Evolutionary conservation across 163 green algal species (phyloP), one percentile per base, ranked within the genome.

Genomic region (Smithsoniella earleae): DNA sequence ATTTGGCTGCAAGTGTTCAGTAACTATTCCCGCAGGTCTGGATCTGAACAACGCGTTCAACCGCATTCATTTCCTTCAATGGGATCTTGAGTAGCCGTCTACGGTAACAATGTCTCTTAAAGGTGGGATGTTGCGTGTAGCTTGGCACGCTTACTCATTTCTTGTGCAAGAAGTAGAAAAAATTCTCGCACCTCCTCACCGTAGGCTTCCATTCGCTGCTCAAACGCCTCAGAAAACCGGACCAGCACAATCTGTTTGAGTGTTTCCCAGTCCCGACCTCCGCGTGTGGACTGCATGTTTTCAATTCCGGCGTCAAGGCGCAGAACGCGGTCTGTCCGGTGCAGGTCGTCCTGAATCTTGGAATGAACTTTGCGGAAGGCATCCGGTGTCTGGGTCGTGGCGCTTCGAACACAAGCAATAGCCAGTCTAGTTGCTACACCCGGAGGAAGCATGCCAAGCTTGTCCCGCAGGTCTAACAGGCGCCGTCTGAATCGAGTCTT

Each of bases 251-350:
- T 38, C 58, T 69, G 58, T 36, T 69, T 69, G 6, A 69, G 58
- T 0, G 58, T 34, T n/a, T 69, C 58, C 58, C 58, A 69, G 58
- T 69, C 58, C 16, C 58, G 58, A 16, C n/a, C 43, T 30, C 58
- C 25, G 1, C 58, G 58, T 33, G 58, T 36, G 27, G n/a, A 38
- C 58, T 69, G 58, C 58, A 69, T 69, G 58, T 69, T 30, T 33
- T 69, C 58, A 31, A 69, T 34, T 1, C 58, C 58, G 3, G 58
- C 58, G 25, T 69, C 58, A 44, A 69, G 58, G 30, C 58, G 58
- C 58, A 69, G 58, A 30, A 69, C 58, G 25, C 58, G 58, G 58
- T 69, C 58, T 36, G 58, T 69, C 30, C 58, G 58, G 58, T 69
- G 58, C 16, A 69, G 34, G 58, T 69, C 58, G 2, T 69, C 58